Evolutionary conservation across 2,329 filamentous ascomycete genomes (phyloP).

Genomic region (Colletotrichum sp.): DNA sequence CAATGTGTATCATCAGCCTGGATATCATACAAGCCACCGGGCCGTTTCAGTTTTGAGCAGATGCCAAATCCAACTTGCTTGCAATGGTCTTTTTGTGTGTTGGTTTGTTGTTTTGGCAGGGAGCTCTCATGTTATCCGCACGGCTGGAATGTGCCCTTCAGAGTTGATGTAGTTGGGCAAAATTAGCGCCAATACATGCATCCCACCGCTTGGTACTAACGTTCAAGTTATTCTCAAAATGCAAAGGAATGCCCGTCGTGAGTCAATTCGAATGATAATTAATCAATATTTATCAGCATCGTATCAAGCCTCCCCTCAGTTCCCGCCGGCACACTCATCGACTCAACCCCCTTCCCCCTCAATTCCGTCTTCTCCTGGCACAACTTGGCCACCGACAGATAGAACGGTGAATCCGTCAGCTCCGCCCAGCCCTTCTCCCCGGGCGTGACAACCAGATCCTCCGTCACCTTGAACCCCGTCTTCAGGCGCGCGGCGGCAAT

Average conservation of each 20-base stretch:
- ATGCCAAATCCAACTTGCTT: not conserved
- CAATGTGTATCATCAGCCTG: not conserved
- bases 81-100: not conserved
- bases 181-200: not conserved
- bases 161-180: not conserved
- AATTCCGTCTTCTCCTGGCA: not conserved
- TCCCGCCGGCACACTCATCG: not conserved
- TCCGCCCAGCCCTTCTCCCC: not conserved
- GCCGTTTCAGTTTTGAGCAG: not conserved
- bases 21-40: not conserved
- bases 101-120: not conserved
- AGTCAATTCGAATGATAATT: not conserved
- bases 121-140: not conserved
- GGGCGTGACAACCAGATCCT: not conserved
- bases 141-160: not conserved
- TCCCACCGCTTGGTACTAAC: not conserved
- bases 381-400: not conserved
- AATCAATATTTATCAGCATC: not conserved
- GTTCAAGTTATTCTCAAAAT: not conserved
- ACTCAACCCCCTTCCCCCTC: not conserved
- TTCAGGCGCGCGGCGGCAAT: not conserved
- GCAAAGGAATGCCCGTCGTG: fast-evolving
- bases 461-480: not conserved
- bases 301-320: not conserved
- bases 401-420: not conserved